phyloP scores from a whole-genome alignment of 2,329 filamentous ascomycete species.

The Cladosporium sp. region DNA sequence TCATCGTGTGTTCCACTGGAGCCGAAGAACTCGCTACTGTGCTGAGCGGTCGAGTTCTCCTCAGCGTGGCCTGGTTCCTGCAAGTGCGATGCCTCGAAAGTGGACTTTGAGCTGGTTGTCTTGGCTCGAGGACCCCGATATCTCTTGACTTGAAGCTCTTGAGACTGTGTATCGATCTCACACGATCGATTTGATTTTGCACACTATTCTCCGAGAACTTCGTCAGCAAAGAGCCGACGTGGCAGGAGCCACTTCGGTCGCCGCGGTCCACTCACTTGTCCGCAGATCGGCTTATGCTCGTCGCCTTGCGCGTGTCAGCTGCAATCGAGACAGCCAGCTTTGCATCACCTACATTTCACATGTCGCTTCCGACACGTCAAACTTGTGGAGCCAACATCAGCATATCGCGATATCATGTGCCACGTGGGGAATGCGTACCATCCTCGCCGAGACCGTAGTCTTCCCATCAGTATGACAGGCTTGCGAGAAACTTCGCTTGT shows the following conservation, averaged over 20 bases:
- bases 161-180: slow-evolving; percentile 2
- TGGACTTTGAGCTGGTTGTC: neutral
- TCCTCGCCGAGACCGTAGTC: slow-evolving; percentile 1
- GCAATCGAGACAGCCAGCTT: slow-evolving; percentile 2
- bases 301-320: slow-evolving; percentile 1
- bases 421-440: neutral
- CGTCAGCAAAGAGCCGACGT: neutral
- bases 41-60: neutral
- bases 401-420: neutral
- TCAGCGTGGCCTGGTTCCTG: neutral
- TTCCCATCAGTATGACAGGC: neutral
- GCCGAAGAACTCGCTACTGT: neutral
- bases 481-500: neutral
- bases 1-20: neutral
- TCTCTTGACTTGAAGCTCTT: slow-evolving; percentile 2
- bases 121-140: neutral
- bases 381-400: neutral
- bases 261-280: neutral
- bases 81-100: neutral
- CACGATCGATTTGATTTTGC: slow-evolving; percentile 1
- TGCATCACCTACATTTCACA: slow-evolving; percentile 1
- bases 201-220: neutral
- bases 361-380: slow-evolving; percentile 5
- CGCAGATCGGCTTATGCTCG: slow-evolving; percentile 1
- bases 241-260: neutral